phyloP scores from a whole-genome alignment of 768 basidiomycete genomes.

The Fomitopsis pulvina region DNA sequence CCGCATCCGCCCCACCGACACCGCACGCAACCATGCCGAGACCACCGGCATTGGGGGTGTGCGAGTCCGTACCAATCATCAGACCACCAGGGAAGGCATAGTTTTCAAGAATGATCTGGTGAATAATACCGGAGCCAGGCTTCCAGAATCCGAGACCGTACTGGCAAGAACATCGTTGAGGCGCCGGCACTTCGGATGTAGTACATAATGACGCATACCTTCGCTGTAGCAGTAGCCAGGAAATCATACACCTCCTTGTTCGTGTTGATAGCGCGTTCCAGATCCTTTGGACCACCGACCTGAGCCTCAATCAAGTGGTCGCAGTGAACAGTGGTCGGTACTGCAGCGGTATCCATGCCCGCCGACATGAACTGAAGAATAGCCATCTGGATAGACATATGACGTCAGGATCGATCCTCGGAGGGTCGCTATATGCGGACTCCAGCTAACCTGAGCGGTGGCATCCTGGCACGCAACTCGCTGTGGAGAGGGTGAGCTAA shows the following conservation, averaged over 20 bases:
- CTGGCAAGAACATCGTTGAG: conserved; percentile 27
- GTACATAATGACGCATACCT: conserved; percentile 38
- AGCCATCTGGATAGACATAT: conserved; percentile 73
- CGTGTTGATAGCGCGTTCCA: conserved; percentile 83
- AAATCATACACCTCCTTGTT: conserved; percentile 99
- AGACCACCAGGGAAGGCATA: conserved; percentile 99
- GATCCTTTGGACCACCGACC: conserved; percentile 87
- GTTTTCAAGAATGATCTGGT: conserved; percentile 98
- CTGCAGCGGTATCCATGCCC: conserved; percentile 95
- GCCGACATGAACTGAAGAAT: conserved; percentile 99
- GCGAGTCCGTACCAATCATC: conserved; percentile 99
- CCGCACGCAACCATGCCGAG: conserved; percentile 99
- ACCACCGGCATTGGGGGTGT: conserved; percentile 99
- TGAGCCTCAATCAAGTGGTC: conserved; percentile 99
- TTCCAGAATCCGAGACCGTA: conserved; percentile 99
- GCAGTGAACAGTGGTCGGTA: conserved; percentile 98
- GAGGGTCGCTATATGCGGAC: background rate
- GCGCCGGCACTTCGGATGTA: background rate
- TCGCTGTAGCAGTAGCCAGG: conserved; percentile 93
- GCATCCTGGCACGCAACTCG: conserved; percentile 91
- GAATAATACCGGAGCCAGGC: conserved; percentile 98
- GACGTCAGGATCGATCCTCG: conserved; percentile 21
- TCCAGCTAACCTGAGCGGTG: conserved; percentile 61
- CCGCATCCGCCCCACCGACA: conserved; percentile 98
- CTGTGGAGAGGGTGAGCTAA: conserved; percentile 29